Base-by-base conservation (phyloP, 2,329 filamentous ascomycete species). In the Colletotrichum abscissum region DNA sequence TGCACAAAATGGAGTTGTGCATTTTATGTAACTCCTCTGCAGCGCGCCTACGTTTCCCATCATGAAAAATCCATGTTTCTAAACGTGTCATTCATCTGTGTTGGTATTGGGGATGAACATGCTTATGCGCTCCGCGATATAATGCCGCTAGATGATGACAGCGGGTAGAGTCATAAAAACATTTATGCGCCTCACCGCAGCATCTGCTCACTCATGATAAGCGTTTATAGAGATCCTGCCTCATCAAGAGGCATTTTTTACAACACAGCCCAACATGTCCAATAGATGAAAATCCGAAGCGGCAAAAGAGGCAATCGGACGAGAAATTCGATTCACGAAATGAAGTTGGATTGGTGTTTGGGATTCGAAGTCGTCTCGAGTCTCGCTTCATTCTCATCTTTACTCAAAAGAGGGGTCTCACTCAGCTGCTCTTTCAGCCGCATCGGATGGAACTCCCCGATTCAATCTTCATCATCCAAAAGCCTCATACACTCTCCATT, bases 401-500 rank as follows among this genome's bases (percentile, higher is more conserved):
- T 24, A 19, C 5, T 24, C n/a, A 11, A 16, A 30, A 26, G 52
- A 24, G 28, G 46, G 11, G 28, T 63, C 46, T 54, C 62, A 63
- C 62, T 63, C 46, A 63, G 59, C 59, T 24, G 16, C 7, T 42
- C 19, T 26, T 46, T 38, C 62, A 35, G 62, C 46, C 30, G 28
- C 46, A 24, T 63, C 62, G 62, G 62, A 63, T 63, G 62, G 42
- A 22, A 33, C 42, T 38, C 49, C 28, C 60, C 42, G 60, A 63
- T 19, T 63, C 12, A 49, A 42, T 42, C 38, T 22, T 49, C 42
- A 22, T 22, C 19, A 22, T 49, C 42, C 42, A 22, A 19, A 9
- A 49, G 42, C 42, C 28, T 63, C 26, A 42, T 22, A 62, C 62
- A 9, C 5, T 9, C 16, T 49, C 19, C 7, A 24, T n/a, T 28